A percentile compares a stretch with the other conserved stretches of the same genome.
Conservation (phyloP, 495 filamentous ascomycete genomes). For the Annulohypoxylon stygium region DNA sequence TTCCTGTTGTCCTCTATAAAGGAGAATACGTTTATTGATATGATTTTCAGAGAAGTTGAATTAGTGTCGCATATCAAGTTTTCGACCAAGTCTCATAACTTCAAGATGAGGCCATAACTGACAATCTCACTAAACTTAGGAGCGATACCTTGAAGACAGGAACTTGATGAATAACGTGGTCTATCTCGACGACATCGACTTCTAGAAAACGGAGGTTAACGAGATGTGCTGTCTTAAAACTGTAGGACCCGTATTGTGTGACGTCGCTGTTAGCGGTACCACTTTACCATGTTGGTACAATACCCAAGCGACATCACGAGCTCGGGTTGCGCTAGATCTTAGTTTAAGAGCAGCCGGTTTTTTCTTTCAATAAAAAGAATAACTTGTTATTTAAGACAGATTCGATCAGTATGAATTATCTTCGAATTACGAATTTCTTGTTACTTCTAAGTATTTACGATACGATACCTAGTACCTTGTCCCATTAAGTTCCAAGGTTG, state of each 20-base stretch:
- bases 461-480: not conserved
- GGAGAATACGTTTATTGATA: too few relatives aligned
- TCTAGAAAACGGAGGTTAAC: constrained; percentile 52
- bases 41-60: too few relatives aligned
- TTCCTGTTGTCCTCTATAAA: too few relatives aligned
- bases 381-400: not conserved
- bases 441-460: not conserved
- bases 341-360: not conserved
- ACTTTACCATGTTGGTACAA: constrained; percentile 1
- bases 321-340: not conserved
- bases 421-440: not conserved
- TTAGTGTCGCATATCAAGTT: too few relatives aligned
- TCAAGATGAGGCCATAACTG: too few relatives aligned
- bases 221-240: constrained; percentile 52
- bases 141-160: not conserved
- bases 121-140: too few relatives aligned
- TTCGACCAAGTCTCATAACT: too few relatives aligned
- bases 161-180: constrained; percentile 46
- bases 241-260: constrained; percentile 50
- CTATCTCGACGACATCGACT: constrained; percentile 46
- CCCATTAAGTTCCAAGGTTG: not conserved
- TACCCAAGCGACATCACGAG: not conserved
- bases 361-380: not conserved
- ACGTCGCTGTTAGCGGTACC: constrained; percentile 35
- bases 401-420: not conserved